Conservation (phyloP, 225 moss, liverwort and hornwort species). For the Climacium dendroides region DNA sequence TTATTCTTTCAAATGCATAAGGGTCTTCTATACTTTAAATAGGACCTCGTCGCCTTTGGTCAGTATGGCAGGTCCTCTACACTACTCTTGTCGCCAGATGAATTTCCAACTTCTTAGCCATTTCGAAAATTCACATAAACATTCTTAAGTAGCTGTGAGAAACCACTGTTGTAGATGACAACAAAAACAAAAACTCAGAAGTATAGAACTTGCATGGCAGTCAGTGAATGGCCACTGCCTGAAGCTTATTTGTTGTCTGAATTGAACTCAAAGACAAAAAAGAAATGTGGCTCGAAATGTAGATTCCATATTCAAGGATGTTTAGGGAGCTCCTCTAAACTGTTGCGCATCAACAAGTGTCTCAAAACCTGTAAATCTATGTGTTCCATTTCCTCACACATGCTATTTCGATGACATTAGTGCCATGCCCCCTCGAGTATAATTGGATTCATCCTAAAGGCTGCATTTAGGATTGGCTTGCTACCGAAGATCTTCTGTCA, state of each 20-base stretch:
- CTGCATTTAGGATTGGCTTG: not conserved
- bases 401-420: not conserved
- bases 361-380: not conserved
- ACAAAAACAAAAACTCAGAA: not conserved
- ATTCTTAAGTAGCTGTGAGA: not conserved
- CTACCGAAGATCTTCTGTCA: slow-evolving; percentile 33
- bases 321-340: not conserved
- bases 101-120: no score
- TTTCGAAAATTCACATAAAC: not conserved
- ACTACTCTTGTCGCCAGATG: not conserved
- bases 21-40: not conserved
- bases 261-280: not conserved
- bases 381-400: not conserved
- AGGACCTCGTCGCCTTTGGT: not conserved
- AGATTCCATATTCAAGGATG: not conserved
- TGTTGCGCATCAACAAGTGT: not conserved
- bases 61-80: not conserved
- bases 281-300: not conserved
- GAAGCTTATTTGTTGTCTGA: not conserved
- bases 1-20: not conserved
- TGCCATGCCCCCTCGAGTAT: no score
- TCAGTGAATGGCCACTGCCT: not conserved
- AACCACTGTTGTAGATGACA: not conserved
- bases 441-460: not conserved
- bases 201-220: not conserved